Base-by-base conservation (phyloP, 805 yeast species). In the Yarrowia divulgata region DNA sequence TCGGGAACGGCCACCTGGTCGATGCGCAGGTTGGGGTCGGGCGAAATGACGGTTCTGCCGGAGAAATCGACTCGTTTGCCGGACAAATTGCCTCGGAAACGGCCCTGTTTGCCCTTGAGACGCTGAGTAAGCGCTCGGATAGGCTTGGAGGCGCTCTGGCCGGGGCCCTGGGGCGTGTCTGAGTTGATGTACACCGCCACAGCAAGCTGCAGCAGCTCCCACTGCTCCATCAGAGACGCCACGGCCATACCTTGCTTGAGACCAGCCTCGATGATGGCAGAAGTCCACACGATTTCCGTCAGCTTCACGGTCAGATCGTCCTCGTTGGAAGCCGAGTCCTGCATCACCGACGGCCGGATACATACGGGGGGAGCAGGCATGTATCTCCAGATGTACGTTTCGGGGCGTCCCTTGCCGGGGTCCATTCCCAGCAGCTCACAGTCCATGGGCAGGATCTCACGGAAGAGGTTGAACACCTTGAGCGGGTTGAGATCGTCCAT, bases 1-100 rank as follows among this genome's bases (percentile, higher is more conserved):
- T 93, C 97, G 8, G 99, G 99, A 34, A 95, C 98, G 0, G 99
- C 99, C 50, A 95, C 99, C 80, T 95, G 97, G 79, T 95, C 98
- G 72, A 95, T 91, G 37, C 90, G 84, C 74, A 95, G 82, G 77
- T 95, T 95, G 45, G 99, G 99, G 82, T 95, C 99, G 1, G 99
- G 99, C 1, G 98, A 94, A 76, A 95, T 95, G 74, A 95, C 99
- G 0, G 99, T 95, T 82, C 99, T 87, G 64, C 97, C 99, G 0
- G 98, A 93, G 77, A 95, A 95, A 79, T 95, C 99, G 34, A 95
- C 99, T 83, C 99, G 90, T 80, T 95, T 95, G 79, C 99, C 99
- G 0, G 98, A 93, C 74, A 95, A 81, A 77, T 95, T 95, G 73
- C 99, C 99, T 83, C 99, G 87, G 82, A 95, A 96, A 77, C 99